Conservation (phyloP, 257 asterid genomes). For the Ligustrum vulgare region DNA sequence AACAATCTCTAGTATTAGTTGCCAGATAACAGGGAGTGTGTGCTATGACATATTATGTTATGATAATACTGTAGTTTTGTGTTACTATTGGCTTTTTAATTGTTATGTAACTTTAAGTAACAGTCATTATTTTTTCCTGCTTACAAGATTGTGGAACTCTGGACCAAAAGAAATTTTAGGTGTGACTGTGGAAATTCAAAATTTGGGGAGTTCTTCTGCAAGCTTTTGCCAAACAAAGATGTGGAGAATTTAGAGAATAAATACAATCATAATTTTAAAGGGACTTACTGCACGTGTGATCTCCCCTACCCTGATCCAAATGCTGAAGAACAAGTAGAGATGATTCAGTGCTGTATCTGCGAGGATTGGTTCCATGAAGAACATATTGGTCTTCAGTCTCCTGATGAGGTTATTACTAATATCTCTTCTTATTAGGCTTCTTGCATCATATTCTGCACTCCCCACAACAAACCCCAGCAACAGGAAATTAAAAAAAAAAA, state of each 20-base stretch:
- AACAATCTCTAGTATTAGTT: neutral
- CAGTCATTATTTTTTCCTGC: constrained; percentile 24
- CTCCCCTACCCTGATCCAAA: constrained; percentile 97
- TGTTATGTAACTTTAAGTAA: too few relatives aligned
- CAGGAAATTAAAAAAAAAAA: too few relatives aligned
- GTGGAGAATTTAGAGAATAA: constrained; percentile 60
- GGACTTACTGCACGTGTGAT: constrained; percentile 92
- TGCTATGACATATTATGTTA: neutral
- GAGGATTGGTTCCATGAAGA: constrained; percentile 99
- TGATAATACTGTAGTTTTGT: neutral
- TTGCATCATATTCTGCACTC: neutral
- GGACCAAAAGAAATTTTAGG: constrained; percentile 95
- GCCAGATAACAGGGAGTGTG: neutral
- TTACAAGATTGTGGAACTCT: constrained; percentile 82
- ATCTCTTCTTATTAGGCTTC: neutral
- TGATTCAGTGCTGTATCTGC: constrained; percentile 93
- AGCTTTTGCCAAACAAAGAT: constrained; percentile 82
- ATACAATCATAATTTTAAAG: constrained; percentile 91
- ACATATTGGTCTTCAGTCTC: constrained; percentile 71
- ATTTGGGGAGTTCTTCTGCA: constrained; percentile 85
- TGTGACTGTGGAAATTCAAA: constrained; percentile 99
- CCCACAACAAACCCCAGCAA: too few relatives aligned
- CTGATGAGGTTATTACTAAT: constrained; percentile 57
- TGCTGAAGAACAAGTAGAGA: constrained; percentile 86
- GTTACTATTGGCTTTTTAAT: neutral